Evolutionary conservation across 108 stramenopile species (phyloP).

Genomic region (Ochromonas danica): DNA sequence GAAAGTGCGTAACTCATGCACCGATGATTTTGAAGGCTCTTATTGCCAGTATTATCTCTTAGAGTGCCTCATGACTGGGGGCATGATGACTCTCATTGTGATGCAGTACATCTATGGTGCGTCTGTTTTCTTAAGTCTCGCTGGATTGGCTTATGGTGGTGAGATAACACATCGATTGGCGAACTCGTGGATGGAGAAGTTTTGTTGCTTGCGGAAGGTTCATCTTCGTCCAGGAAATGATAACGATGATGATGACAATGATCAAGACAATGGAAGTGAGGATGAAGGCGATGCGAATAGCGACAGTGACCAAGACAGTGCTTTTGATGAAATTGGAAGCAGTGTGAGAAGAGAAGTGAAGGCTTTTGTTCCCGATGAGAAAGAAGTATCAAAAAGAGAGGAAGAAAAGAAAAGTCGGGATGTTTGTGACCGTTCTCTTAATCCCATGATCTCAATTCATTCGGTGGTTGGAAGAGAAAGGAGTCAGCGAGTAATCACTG

Average conservation of each 20-base stretch:
- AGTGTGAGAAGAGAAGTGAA: too few relatives aligned
- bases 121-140: not conserved
- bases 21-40: not conserved
- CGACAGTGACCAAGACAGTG: too few relatives aligned
- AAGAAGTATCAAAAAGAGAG: not conserved
- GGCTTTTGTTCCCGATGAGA: too few relatives aligned
- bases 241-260: not conserved
- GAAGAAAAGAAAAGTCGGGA: not conserved
- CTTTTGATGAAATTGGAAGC: too few relatives aligned
- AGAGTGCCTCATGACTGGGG: not conserved
- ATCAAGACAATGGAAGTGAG: not conserved
- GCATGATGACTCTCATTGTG: not conserved
- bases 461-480: not conserved
- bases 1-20: not conserved
- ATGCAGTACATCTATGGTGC: not conserved
- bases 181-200: not conserved
- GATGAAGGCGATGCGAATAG: not conserved
- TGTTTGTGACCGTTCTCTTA: not conserved
- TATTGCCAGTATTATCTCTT: not conserved
- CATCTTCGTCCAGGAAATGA: not conserved
- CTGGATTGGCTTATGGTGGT: not conserved
- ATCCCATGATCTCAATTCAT: not conserved
- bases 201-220: not conserved
- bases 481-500: too few relatives aligned
- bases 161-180: slow-evolving; percentile 20